Percentiles rank a stretch among this genome's conserved stretches.
Evolutionary conservation across 257 asterid genomes (phyloP).

Genomic region (Eucommia ulmoides): DNA sequence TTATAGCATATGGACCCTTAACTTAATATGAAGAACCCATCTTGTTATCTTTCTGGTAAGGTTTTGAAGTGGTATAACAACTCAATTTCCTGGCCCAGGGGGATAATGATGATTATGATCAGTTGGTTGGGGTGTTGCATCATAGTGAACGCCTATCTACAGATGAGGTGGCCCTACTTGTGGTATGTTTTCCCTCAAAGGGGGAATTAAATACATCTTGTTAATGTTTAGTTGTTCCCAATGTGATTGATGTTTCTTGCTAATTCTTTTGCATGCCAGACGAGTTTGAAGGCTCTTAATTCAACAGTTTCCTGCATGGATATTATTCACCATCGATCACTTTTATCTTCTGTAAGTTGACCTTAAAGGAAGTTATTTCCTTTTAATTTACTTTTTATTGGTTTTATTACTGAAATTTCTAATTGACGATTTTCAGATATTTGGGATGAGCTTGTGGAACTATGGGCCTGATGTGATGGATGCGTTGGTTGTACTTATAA

Average conservation of each 20-base stretch:
- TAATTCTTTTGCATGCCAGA: slow-evolving; percentile 33
- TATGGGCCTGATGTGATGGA: slow-evolving; percentile 76
- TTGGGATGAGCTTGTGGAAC: slow-evolving; percentile 76
- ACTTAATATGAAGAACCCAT: not conserved
- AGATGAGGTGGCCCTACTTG: slow-evolving; percentile 73
- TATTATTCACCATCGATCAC: slow-evolving; percentile 51
- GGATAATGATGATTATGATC: slow-evolving; percentile 39
- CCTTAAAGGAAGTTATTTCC: no score
- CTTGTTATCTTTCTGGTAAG: not conserved
- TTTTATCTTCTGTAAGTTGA: slow-evolving; percentile 61
- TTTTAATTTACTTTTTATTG: no score
- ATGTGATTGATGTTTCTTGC: no score
- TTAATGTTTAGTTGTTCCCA: no score
- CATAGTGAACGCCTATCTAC: slow-evolving; percentile 27
- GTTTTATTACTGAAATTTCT: no score
- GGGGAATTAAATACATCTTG: no score
- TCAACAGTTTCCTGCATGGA: slow-evolving; percentile 63
- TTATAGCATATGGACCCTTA: not conserved
- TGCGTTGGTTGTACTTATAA: slow-evolving; percentile 53
- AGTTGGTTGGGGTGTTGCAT: slow-evolving; percentile 45
- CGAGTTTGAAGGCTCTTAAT: slow-evolving; percentile 67
- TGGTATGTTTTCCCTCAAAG: slow-evolving; percentile 37
- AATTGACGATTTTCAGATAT: slow-evolving; percentile 33
- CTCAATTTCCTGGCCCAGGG: slow-evolving; percentile 33
- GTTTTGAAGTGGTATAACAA: not conserved